These are phyloP conservation scores for Penicillium capsulatum DNA, from an alignment of 2,329 filamentous ascomycete genomes.

Conservation along the genomic window DNA sequence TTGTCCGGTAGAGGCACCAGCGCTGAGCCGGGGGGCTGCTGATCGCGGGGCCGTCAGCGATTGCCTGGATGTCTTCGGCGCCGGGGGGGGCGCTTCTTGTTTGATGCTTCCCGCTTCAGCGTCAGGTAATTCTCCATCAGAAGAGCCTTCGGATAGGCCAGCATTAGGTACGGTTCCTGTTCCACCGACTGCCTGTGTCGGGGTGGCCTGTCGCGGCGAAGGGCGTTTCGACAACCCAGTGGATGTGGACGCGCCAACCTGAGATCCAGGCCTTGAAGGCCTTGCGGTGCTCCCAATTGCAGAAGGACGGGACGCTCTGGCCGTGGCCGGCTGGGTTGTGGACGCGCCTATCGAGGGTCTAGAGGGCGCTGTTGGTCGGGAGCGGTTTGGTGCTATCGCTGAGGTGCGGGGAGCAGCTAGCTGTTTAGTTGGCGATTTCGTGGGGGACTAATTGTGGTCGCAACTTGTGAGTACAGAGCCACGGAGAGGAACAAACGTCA, in stretches of 20 bases:
- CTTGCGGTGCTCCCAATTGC: slow-evolving; percentile 32
- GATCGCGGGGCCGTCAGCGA: slow-evolving; percentile 23
- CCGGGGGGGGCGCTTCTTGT: slow-evolving; percentile 12
- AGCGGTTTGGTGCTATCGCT: slow-evolving; percentile 42
- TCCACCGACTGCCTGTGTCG: slow-evolving; percentile 27
- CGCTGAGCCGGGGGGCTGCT: slow-evolving; percentile 24
- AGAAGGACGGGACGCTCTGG: slow-evolving; percentile 40
- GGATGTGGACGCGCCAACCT: slow-evolving; percentile 22
- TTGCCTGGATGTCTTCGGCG: slow-evolving; percentile 22
- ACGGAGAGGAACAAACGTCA: slow-evolving; percentile 1
- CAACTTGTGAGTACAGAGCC: slow-evolving; percentile 18
- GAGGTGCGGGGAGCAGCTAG: slow-evolving; percentile 56
- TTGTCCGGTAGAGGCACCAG: slow-evolving; percentile 31
- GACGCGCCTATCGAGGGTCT: slow-evolving; percentile 68
- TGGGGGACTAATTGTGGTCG: slow-evolving; percentile 57
- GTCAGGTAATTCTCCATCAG: slow-evolving; percentile 27
- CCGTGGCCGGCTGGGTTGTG: slow-evolving; percentile 28
- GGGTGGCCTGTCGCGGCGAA: slow-evolving; percentile 28
- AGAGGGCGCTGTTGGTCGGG: slow-evolving; percentile 53
- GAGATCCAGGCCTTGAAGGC: slow-evolving; percentile 31
- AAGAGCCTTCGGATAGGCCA: slow-evolving; percentile 28
- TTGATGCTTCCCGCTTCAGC: slow-evolving; percentile 21
- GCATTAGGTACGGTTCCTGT: slow-evolving; percentile 25
- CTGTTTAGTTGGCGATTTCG: slow-evolving; percentile 76
- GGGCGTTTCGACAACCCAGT: slow-evolving; percentile 30